Percentiles rank a stretch among this genome's conserved stretches.
These are phyloP conservation scores for Madurella mycetomatis DNA, from an alignment of 2,329 filamentous ascomycete species.

Conservation along the genomic window DNA sequence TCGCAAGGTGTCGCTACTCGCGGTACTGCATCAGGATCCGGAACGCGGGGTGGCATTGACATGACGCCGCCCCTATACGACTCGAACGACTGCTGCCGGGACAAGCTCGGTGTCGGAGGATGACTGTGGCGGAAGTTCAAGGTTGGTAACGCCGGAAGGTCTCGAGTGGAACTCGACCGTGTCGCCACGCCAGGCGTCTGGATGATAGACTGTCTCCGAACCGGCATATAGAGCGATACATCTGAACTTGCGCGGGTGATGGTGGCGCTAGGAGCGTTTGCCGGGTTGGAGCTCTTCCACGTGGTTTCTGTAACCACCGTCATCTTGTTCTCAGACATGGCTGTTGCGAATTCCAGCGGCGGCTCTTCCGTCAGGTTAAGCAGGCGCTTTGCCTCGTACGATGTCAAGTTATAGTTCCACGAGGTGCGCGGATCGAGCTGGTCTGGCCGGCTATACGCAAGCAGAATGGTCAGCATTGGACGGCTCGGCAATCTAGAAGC, in stretches of 20 bases:
- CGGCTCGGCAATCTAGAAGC: neutral
- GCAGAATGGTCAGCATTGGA: constrained; percentile 12
- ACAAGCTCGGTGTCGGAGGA: constrained; percentile 36
- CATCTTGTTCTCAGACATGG: constrained; percentile 34
- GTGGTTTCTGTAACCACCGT: constrained; percentile 32
- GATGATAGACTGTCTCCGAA: constrained; percentile 45
- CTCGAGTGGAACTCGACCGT: constrained; percentile 29
- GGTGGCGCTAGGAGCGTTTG: constrained; percentile 25
- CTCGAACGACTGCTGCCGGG: constrained; percentile 38
- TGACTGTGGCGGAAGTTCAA: constrained; percentile 37
- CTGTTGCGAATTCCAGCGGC: constrained; percentile 30
- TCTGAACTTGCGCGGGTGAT: constrained; percentile 45
- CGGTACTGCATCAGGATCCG: constrained; percentile 28
- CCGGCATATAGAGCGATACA: constrained; percentile 43
- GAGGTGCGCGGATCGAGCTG: constrained; percentile 34
- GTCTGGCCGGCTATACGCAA: constrained; percentile 28
- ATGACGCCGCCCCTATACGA: constrained; percentile 32
- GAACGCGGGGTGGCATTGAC: constrained; percentile 32
- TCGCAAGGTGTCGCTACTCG: constrained; percentile 50
- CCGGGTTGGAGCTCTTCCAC: constrained; percentile 36
- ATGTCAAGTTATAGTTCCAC: constrained; percentile 40
- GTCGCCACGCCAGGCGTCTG: constrained; percentile 50
- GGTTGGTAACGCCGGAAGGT: constrained; percentile 25
- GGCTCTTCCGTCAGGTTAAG: constrained; percentile 37
- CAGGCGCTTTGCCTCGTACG: constrained; percentile 44